Evolutionary conservation across 2,329 filamentous ascomycete genomes (phyloP), one percentile per base, ranked within the genome.

Genomic region (Amauroascus niger): DNA sequence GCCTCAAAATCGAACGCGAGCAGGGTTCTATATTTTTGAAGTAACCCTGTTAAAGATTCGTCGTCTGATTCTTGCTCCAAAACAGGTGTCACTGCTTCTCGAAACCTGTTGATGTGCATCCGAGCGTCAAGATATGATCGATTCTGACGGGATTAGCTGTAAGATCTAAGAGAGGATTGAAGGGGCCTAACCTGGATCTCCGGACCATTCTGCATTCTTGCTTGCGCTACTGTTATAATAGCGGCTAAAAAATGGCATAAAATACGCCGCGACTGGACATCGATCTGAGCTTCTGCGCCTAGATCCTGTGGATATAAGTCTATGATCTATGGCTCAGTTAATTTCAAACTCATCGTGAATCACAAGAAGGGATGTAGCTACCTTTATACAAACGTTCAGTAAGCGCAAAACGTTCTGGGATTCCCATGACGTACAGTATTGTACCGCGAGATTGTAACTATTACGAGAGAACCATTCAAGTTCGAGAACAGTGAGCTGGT

Each of bases 381-480:
- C 74, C 60, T 71, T 68, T 2, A 66, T 65, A 59, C 75, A 78
- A 22, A 67, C 63, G 6, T 65, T 58, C 3, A 80, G 59, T 22
- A 95, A 74, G 2, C 78, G 73, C 2, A 83, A 64, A 0, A 84
- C 72, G 47, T 75, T 67, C 5, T 67, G 64, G 1, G 82, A 73
- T 22, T 77, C 65, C 75, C 84, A 83, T 0, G 78, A 72, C 1
- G 76, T 74, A 59, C 76, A 77, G 55, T 83, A 74, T 56, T 82
- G 80, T 3, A 91, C 68, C 0, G 82, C 83, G 6, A 89, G 67
- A 59, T 93, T 94, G 71, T 94, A 95, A 1, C 85, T 78, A 58
- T 87, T 91, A 58, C 83, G 83, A 35, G 83, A 84, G 65, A 95
- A 90, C 88, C 88, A 95, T 60, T 90, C 79, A 2, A 94, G 73